phyloP scores from a whole-genome alignment of 2,329 filamentous ascomycete genomes.

The Corynespora cassiicola region DNA sequence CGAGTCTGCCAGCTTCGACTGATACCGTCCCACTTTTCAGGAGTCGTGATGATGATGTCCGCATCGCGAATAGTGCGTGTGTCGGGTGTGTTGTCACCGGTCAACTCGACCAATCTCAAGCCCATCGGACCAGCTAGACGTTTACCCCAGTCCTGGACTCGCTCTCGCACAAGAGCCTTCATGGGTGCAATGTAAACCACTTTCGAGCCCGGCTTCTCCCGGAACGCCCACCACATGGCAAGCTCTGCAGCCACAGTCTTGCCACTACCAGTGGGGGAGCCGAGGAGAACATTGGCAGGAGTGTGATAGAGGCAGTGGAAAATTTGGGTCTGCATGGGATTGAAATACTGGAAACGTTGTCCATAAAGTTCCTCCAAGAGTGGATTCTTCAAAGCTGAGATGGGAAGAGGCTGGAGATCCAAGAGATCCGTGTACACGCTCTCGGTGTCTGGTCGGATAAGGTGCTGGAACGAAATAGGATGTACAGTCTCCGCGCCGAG shows the following conservation, averaged over 20 bases:
- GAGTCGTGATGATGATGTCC: conserved; percentile 97
- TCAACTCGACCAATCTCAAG: conserved; percentile 90
- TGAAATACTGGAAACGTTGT: conserved; percentile 93
- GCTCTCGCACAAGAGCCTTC: conserved; percentile 96
- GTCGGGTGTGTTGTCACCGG: conserved; percentile 97
- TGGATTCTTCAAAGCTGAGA: conserved; percentile 86
- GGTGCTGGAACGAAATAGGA: conserved; percentile 94
- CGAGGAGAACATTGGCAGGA: conserved; percentile 86
- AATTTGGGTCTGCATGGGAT: conserved; percentile 99
- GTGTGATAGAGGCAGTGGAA: conserved; percentile 98
- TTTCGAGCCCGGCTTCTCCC: conserved; percentile 91
- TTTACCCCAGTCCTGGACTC: conserved; percentile 92
- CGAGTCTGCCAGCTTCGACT: conserved; percentile 98
- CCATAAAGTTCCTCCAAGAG: conserved; percentile 87
- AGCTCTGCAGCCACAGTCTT: conserved; percentile 96
- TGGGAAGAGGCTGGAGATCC: conserved; percentile 86
- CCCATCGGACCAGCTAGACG: conserved; percentile 84
- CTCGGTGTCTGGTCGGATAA: conserved; percentile 96
- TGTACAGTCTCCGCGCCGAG: conserved; percentile 94
- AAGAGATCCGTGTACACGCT: conserved; percentile 95
- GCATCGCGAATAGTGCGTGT: conserved; percentile 94
- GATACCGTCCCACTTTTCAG: conserved; percentile 99
- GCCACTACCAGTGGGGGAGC: conserved; percentile 94
- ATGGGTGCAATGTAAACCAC: conserved; percentile 99
- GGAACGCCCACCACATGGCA: conserved; percentile 99